A percentile compares a stretch with the other conserved stretches of the same genome.
phyloP scores from a whole-genome alignment of 495 filamentous ascomycete species.

The Lasiosphaeria ovina region DNA sequence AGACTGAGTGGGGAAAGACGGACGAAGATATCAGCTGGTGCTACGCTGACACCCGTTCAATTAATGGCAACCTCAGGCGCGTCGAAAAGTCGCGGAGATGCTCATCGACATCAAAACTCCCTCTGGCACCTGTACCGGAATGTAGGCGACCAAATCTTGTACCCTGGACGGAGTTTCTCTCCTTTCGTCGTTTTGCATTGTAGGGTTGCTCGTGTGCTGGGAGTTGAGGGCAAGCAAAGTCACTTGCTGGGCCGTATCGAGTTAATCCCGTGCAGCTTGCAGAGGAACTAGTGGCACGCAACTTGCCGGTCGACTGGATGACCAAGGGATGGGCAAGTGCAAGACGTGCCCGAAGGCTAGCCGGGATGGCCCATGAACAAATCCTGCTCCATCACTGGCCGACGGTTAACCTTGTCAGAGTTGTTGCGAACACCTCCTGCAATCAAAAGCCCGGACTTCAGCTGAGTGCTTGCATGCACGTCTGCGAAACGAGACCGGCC shows the following conservation, averaged over 20 bases:
- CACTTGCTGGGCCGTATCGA: not conserved
- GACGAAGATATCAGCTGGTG: not conserved
- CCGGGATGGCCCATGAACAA: slow-evolving; percentile 14
- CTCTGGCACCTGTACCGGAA: no score
- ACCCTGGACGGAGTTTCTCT: slow-evolving; percentile 2
- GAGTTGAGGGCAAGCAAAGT: no score
- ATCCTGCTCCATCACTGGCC: slow-evolving; percentile 11
- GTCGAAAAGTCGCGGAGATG: not conserved
- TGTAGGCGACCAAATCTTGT: not conserved
- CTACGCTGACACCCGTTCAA: not conserved
- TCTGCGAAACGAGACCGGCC: slow-evolving; percentile 14
- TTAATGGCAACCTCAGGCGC: slow-evolving; percentile 5
- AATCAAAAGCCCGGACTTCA: slow-evolving; percentile 22
- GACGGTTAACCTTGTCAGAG: slow-evolving; percentile 5
- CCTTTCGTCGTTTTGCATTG: slow-evolving; percentile 2
- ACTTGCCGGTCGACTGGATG: slow-evolving; percentile 16
- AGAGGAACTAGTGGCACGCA: slow-evolving; percentile 26
- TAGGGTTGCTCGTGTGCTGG: no score
- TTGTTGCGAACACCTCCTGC: slow-evolving; percentile 18
- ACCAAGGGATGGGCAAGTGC: slow-evolving; percentile 20
- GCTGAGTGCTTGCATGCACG: slow-evolving; percentile 21
- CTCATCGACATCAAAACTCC: no score
- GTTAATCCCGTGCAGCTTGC: slow-evolving; percentile 28
- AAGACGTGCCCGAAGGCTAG: slow-evolving; percentile 19
- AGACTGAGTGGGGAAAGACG: slow-evolving; percentile 14